Evolutionary conservation across 345 rosid species (phyloP).

Genomic region (Camelina sativa): DNA sequence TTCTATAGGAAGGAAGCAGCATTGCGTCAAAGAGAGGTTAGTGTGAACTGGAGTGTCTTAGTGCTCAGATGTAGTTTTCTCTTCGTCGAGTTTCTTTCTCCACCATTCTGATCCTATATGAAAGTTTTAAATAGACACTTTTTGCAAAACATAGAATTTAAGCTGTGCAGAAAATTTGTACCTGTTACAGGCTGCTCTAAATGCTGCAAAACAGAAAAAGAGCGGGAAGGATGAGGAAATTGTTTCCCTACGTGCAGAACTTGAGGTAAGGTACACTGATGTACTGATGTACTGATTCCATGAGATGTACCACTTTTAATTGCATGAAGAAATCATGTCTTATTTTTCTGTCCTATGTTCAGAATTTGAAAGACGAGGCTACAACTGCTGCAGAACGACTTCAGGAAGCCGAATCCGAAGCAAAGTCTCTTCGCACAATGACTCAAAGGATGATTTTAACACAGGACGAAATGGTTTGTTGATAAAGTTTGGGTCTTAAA

Average conservation of each 20-base stretch:
- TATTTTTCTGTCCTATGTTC: constrained; percentile 35
- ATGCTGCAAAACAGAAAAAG: constrained; percentile 76
- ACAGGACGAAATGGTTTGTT: constrained; percentile 89
- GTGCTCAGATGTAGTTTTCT: constrained; percentile 1
- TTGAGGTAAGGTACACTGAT: constrained; percentile 65
- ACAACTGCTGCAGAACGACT: constrained; percentile 66
- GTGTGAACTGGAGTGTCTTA: constrained; percentile 14
- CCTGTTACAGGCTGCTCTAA: constrained; percentile 81
- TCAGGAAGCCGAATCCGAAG: constrained; percentile 86
- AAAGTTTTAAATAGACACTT: constrained; percentile 5
- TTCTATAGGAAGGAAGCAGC: constrained; percentile 87
- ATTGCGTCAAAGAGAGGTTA: constrained; percentile 87
- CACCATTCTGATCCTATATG: constrained; percentile 19
- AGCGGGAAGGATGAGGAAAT: constrained; percentile 80
- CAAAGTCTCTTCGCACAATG: constrained; percentile 83
- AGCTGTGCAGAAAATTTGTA: constrained; percentile 34
- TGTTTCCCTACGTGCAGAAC: constrained; percentile 71
- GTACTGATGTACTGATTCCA: constrained; percentile 32
- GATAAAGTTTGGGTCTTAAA: constrained; percentile 21
- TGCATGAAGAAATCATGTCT: constrained; percentile 37
- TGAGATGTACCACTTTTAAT: constrained; percentile 26
- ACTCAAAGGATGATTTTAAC: constrained; percentile 94
- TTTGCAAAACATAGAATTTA: constrained; percentile 12
- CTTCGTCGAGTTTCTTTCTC: constrained; percentile 13
- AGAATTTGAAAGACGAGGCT: constrained; percentile 83